Base-by-base conservation (phyloP, 768 basidiomycete genomes). In the Tricholomella constricta region DNA sequence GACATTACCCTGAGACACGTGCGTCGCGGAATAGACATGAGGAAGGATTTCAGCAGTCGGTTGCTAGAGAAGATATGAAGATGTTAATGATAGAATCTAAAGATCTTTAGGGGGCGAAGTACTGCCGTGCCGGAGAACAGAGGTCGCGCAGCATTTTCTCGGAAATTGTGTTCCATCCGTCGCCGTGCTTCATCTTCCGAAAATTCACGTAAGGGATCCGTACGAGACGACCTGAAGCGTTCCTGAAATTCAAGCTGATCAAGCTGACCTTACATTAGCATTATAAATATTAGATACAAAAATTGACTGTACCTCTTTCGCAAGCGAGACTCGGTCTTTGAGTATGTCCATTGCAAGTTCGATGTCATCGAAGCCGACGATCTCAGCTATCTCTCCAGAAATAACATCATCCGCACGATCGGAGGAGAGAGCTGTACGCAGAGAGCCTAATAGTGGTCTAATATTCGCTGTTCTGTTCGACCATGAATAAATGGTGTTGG, bases 321-420 rank as follows among this genome's bases (percentile, higher is more conserved):
- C 73, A 27, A 87, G 63, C 1, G 67, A 63, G 6, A 59, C 55
- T 19, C 94, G 83, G 26, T 83, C 76, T 15, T 73, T 64, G 2
- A 97, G 68, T 23, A 97, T 78, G 36, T 89, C 81, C 70, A 80
- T 81, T 7, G 88, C 83, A 29, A 94, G 72, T 23, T 91, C 91
- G 43, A 98, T 83, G 15, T 88, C 81, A 45, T 96, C 90, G 65
- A 86, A 91, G 2, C 94, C 96, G 42, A 95, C 66, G 9, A 91
- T 72, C 54, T 97, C 94, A 7, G 80, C 82, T 9, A 98, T 66
- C 59, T 91, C 88, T 23, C 73, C 81, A 23, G 91, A 89, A 26
- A 97, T 88, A 19, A 81, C 83, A 26, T 94, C 90, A 57, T 88
- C 78, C 5, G 74, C 70, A 34, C 73, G 74, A 20, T 71, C 57